Conservation (phyloP, 1,139 yeast species). For the Arxiozyma slooffiae region DNA sequence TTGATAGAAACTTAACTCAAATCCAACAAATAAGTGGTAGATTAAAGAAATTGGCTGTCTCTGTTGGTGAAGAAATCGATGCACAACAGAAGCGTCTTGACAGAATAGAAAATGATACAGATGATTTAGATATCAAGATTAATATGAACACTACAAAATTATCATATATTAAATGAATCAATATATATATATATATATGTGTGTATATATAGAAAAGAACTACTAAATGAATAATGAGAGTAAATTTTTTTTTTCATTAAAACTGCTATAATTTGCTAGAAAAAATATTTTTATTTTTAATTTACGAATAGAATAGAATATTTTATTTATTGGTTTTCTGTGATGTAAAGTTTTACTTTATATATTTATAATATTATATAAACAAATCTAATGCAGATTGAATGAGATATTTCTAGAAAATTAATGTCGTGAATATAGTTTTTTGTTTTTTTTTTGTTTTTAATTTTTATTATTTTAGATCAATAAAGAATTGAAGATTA, state of each 20-base stretch:
- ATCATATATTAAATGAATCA: slow-evolving; percentile 23
- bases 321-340: neutral
- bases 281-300: too few relatives aligned
- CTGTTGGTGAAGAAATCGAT: slow-evolving; percentile 46
- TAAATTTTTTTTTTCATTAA: too few relatives aligned
- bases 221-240: neutral
- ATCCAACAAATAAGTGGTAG: slow-evolving; percentile 41
- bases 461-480: too few relatives aligned
- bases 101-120: slow-evolving; percentile 44
- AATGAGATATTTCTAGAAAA: too few relatives aligned
- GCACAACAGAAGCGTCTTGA: slow-evolving; percentile 45
- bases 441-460: too few relatives aligned
- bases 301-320: neutral
- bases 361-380: too few relatives aligned
- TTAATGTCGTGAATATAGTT: neutral
- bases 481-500: neutral
- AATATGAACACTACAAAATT: slow-evolving; percentile 38
- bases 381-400: neutral
- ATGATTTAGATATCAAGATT: slow-evolving; percentile 43
- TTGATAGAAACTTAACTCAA: slow-evolving; percentile 45
- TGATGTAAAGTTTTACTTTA: too few relatives aligned
- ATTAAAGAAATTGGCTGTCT: slow-evolving; percentile 41
- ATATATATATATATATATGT: slow-evolving; percentile 5
- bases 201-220: neutral
- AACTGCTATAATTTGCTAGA: too few relatives aligned